Conservation (phyloP, 2,329 filamentous ascomycete species). For the Microcera coccophila region DNA sequence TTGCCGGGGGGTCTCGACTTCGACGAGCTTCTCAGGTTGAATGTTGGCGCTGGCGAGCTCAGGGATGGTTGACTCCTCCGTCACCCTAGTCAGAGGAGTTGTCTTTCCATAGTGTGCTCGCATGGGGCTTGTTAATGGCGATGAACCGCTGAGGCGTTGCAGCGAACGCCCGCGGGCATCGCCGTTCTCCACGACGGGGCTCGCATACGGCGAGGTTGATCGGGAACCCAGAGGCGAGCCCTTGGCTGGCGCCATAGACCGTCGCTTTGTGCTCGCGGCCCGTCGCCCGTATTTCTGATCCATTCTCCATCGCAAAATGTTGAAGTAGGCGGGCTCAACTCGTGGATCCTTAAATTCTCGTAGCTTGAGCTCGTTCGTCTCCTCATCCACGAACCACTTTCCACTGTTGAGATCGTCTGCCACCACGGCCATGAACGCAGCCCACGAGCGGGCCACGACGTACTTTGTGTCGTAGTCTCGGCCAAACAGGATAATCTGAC, state of each 20-base stretch:
- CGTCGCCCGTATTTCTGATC: slow-evolving; percentile 89
- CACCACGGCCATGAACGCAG: slow-evolving; percentile 75
- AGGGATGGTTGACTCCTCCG: slow-evolving; percentile 58
- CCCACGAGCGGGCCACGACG: slow-evolving; percentile 90
- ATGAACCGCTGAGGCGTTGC: slow-evolving; percentile 63
- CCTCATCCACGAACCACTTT: slow-evolving; percentile 90
- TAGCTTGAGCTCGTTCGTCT: slow-evolving; percentile 84
- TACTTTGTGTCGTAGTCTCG: slow-evolving; percentile 99
- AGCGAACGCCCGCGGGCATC: slow-evolving; percentile 67
- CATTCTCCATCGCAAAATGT: slow-evolving; percentile 89
- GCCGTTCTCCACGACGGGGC: slow-evolving; percentile 55
- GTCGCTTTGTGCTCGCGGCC: slow-evolving; percentile 50
- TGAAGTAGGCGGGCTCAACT: slow-evolving; percentile 89
- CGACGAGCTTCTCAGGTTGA: slow-evolving; percentile 50
- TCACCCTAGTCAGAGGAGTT: slow-evolving; percentile 69
- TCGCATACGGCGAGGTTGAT: slow-evolving; percentile 60
- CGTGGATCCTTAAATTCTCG: slow-evolving; percentile 85
- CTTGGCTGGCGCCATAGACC: slow-evolving; percentile 45
- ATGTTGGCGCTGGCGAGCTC: slow-evolving; percentile 37
- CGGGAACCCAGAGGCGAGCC: slow-evolving; percentile 46
- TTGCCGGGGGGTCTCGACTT: slow-evolving; percentile 51
- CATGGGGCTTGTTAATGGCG: slow-evolving; percentile 61
- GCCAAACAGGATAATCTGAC: slow-evolving; percentile 93
- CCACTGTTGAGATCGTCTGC: slow-evolving; percentile 88
- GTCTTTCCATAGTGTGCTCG: slow-evolving; percentile 63